Base-by-base conservation (phyloP, 2,329 filamentous ascomycete genomes). In the Phyllosticta citribraziliensis region DNA sequence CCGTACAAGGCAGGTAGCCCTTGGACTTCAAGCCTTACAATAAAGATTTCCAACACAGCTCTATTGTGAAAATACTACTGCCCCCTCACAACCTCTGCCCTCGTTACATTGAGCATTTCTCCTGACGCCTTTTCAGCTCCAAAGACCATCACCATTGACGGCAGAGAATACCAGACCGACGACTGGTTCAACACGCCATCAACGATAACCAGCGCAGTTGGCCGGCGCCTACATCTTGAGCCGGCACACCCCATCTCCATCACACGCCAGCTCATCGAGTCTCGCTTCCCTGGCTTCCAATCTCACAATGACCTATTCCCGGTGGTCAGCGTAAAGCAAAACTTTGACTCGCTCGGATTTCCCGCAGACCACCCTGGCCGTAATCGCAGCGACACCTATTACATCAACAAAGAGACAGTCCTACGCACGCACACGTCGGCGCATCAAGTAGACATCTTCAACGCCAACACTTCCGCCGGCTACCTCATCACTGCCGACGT, bases 301-400 rank as follows among this genome's bases (percentile, higher is more conserved):
- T 86, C 88, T 68, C 85, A 97, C 79, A 91, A 90, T 70, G 79
- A 84, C 59, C 84, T 92, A 69, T 86, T 88, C 66, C 93, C 94
- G 0, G 85, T 97, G 51, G 94, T 97, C 24, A 86, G 88, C 35
- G 88, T 90, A 2, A 76, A 80, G 11, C 88, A 97, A 71, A 99
- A 99, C 74, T 99, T 99, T 72, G 94, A 99, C 75, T 94, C 92
- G n/a, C 80, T 99, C 8, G 92, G 92, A 53, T 97, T 99, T 71
- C 88, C 92, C 0, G 70, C 80, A 6, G 88, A 97, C 72, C 94
- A 99, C 69, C 89, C 91, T 3, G 94, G 94, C 63, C 87, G 94
- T 57, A 89, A 84, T 66, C 85, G 84, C 66, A 93, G 89, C 14
- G 94, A 99, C 75, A 97, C 94, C 0, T 99, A 97, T 79, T 99